Base-by-base conservation (phyloP, 2,329 filamentous ascomycete species). In the Aspergillus aculeatus region DNA sequence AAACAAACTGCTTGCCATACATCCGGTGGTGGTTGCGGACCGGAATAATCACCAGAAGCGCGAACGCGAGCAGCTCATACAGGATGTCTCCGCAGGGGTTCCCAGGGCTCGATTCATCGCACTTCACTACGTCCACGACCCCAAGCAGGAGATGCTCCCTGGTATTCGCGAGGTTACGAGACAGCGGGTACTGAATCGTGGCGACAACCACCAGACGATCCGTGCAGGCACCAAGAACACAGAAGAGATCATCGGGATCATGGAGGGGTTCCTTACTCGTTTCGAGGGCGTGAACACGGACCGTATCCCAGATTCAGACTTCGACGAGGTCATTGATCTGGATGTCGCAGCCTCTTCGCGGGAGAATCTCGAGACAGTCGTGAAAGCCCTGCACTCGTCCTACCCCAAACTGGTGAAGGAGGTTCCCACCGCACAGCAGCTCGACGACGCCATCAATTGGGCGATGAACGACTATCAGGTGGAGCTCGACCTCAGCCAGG, bases 201-300 rank as follows among this genome's bases (percentile, higher is more conserved):
- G 95, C 14, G 92, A 99, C 75, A 98, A 98, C 70, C 95, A 99
- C 74, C 95, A 99, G 77, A 99, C 95, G 0, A 98, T 99, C 61
- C 92, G 95, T 70, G 93, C 94, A 11, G 82, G 80, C n/a, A 89
- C 86, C 50, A 89, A 90, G 58, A 85, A 89, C 49, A 77, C 82
- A 50, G 78, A 83, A 19, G 94, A 96, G 74, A 91, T 95, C 57
- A 81, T 95, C 50, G 85, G 86, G 5, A 96, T 99, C 68, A 98
- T 99, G 95, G 91, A 97, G 68, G 91, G 92, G 3, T 99, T 99
- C 77, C 82, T 99, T 65, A 76, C 85, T 12, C 87, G 95, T 38
- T 98, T 96, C 72, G 90, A 99, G 77, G 85, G 89, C 21, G 82
- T 92, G 60, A 84, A 93, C 64, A 78, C 83, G 0, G 82, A 86